Base-by-base conservation (phyloP, 1,284 basidiomycete genomes). In the Cryptococcus wingfieldii region DNA sequence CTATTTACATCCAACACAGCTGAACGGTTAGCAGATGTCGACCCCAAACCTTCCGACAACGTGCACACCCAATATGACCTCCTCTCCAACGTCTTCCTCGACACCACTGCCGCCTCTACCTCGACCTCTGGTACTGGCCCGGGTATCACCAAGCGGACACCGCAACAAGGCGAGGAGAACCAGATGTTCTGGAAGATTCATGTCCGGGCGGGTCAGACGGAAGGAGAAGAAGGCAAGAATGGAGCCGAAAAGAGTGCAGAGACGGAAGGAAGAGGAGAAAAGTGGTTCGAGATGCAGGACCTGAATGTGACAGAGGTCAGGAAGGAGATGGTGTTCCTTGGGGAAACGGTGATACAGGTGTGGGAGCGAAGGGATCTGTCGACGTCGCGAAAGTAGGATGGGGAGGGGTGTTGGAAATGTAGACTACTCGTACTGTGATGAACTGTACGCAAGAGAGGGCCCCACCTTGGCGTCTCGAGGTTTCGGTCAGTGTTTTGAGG, bases 251-350 rank as follows among this genome's bases (percentile, higher is more conserved):
- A 19, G 12, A 37, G 14, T 39, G 47, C 10, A 27, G 38, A 38
- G 88, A 87, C 42, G 87, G 86, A 13, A 88, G 86, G 31, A 90
- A 92, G 23, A 55, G 83, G 81, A 51, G 93, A 97, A 75, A 90
- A 89, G 72, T 98, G 96, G 96, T 90, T 90, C 76, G 88, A 93
- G 78, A 89, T 98, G 56, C 94, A 98, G 76, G 96, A 99, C 79
- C 81, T 98, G 57, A 89, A 96, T 56, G 94, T 99, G 8, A 89
- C 95, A 69, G 91, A 97, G 70, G 89, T 92, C 37, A 83, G 94
- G 61, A 89, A 88, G 75, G 93, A 97, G 71, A 94, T 99, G 90
- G 94, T 99, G 60, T 95, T 98, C 74, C 80, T 99, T 38, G 95
- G 94, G 28, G 96, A 98, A 77, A 92, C 89, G 27, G 89, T 96